Conservation (phyloP, 2,329 filamentous ascomycete genomes). For the Fusarium sp. region DNA sequence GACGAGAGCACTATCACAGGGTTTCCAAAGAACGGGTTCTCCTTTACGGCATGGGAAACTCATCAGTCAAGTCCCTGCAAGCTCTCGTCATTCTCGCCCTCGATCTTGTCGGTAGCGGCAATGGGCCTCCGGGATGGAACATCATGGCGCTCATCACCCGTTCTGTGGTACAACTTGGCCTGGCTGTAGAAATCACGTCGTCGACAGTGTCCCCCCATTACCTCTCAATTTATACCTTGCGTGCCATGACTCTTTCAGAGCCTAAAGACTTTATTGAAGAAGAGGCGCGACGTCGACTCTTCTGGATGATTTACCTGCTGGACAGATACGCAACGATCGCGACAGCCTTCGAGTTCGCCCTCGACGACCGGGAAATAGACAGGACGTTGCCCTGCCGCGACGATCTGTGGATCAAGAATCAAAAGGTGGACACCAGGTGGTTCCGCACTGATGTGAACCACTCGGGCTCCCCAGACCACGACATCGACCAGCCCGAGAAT, state of each 20-base stretch:
- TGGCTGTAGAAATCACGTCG: conserved; percentile 86
- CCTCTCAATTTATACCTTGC: conserved; percentile 88
- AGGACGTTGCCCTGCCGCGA: conserved; percentile 88
- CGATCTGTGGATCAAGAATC: conserved; percentile 85
- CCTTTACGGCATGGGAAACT: conserved; percentile 89
- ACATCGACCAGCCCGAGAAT: conserved; percentile 79
- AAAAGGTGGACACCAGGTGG: conserved; percentile 86
- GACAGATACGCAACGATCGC: conserved; percentile 92
- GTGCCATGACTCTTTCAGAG: conserved; percentile 87
- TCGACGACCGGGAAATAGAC: conserved; percentile 91
- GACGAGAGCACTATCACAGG: conserved; percentile 80
- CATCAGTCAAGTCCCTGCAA: conserved; percentile 88
- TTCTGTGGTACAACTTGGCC: conserved; percentile 86
- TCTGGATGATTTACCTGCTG: conserved; percentile 94
- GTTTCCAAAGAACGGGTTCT: conserved; percentile 88
- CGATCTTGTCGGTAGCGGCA: conserved; percentile 86
- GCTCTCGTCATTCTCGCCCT: conserved; percentile 88
- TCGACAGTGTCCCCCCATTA: conserved; percentile 82
- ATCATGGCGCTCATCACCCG: conserved; percentile 89
- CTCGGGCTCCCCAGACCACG: conserved; percentile 66
- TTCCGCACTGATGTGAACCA: conserved; percentile 69
- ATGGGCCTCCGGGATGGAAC: conserved; percentile 93
- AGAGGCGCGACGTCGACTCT: conserved; percentile 83
- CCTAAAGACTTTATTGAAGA: conserved; percentile 90
- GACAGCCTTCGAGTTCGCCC: conserved; percentile 90